Evolutionary conservation across 1,284 basidiomycete genomes (phyloP).

Genomic region (Irpex sp.): DNA sequence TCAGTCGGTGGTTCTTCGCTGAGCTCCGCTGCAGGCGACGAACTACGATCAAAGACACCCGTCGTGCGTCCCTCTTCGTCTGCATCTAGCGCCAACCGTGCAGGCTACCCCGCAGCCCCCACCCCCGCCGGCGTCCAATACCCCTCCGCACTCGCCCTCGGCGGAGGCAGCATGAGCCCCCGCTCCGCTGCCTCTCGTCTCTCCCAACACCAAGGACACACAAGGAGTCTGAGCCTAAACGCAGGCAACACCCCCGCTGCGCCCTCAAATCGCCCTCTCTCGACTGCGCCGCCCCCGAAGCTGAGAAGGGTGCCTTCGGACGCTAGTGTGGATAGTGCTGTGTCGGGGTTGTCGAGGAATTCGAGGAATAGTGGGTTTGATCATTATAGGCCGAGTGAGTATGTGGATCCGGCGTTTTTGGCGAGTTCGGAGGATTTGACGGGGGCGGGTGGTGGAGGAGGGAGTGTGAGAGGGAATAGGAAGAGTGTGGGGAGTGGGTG

Average conservation of each 20-base stretch:
- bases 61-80: conserved; percentile 8
- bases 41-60: conserved; percentile 7
- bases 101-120: conserved; percentile 11
- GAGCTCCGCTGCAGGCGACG: not conserved
- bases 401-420: conserved; percentile 27
- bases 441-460: no score
- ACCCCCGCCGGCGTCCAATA: conserved; percentile 13
- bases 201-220: no score
- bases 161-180: conserved; percentile 13
- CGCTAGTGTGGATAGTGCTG: conserved; percentile 21
- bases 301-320: conserved; percentile 22
- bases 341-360: conserved; percentile 13
- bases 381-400: conserved; percentile 22
- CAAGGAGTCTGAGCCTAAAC: conserved; percentile 22
- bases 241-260: conserved; percentile 25
- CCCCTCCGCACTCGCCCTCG: conserved; percentile 12
- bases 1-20: conserved; percentile 3
- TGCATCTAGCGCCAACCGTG: conserved; percentile 7
- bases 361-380: conserved; percentile 15
- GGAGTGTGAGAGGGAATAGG: no score
- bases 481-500: not conserved
- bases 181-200: conserved; percentile 16
- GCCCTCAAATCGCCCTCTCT: conserved; percentile 19
- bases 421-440: conserved; percentile 19
- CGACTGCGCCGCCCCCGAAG: conserved; percentile 12